Percentiles rank a stretch among this genome's conserved stretches.
Evolutionary conservation across 495 filamentous ascomycete genomes (phyloP).

Genomic region (Halenospora varia): DNA sequence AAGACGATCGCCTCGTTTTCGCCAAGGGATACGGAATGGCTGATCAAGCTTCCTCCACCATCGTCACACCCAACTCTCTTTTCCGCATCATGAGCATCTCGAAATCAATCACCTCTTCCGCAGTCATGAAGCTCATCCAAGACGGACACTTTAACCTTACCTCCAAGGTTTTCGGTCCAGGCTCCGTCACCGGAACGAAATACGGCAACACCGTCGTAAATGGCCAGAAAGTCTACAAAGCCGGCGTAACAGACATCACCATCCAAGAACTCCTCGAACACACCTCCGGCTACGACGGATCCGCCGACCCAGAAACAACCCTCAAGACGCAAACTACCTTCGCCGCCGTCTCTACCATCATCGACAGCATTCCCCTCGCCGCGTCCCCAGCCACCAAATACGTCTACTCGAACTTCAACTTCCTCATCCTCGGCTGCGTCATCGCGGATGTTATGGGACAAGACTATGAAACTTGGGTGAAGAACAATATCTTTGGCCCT

Average conservation of each 20-base stretch:
- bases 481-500: neutral
- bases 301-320: neutral
- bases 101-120: constrained; percentile 5
- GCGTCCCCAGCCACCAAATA: neutral
- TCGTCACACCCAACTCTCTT: constrained; percentile 3
- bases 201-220: neutral
- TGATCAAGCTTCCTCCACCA: neutral
- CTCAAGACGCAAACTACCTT: neutral
- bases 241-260: neutral
- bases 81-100: constrained; percentile 13
- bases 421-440: constrained; percentile 1
- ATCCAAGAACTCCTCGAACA: neutral
- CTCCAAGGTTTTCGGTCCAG: neutral
- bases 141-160: constrained; percentile 1
- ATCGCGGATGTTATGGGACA: neutral
- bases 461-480: constrained; percentile 3
- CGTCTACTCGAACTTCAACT: constrained; percentile 5
- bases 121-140: constrained; percentile 5
- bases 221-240: neutral
- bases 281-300: neutral
- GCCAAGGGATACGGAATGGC: constrained; percentile 5
- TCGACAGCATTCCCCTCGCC: neutral
- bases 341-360: neutral
- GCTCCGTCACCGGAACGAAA: neutral
- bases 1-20: constrained; percentile 6